These are phyloP conservation scores for Asparagopsis taxiformis DNA, from an alignment of 31 red algal genomes.

Conservation along the genomic window DNA sequence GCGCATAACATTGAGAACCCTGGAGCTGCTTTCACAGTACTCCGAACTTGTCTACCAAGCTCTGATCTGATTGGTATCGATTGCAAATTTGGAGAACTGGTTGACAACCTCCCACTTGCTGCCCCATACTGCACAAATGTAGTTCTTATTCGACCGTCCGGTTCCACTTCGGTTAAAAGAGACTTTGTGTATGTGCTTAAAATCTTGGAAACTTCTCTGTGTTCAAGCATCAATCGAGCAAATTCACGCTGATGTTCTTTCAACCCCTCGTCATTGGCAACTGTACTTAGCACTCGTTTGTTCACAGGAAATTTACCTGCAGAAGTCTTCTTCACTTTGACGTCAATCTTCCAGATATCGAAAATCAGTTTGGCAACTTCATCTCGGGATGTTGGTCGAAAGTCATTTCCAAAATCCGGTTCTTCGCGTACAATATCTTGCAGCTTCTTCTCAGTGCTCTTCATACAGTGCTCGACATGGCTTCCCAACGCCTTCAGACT, in stretches of 20 bases:
- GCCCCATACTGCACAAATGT: constrained; percentile 44
- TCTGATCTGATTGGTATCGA: constrained; percentile 32
- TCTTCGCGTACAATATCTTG: not conserved
- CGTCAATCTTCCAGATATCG: constrained; percentile 16
- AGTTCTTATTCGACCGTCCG: constrained; percentile 40
- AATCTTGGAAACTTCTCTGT: constrained; percentile 27
- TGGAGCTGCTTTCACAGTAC: constrained; percentile 15
- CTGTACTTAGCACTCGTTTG: not conserved
- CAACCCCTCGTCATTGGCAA: not conserved
- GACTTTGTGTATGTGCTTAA: constrained; percentile 18
- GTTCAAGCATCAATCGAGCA: constrained; percentile 25
- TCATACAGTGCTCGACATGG: not conserved
- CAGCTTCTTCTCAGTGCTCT: not conserved
- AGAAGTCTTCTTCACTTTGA: constrained; percentile 1
- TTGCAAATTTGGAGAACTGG: constrained; percentile 60
- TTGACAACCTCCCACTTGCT: constrained; percentile 43
- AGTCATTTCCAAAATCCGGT: not conserved
- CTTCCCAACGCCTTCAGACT: not conserved
- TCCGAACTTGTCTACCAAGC: constrained; percentile 36
- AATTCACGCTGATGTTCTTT: not conserved
- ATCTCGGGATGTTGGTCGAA: constrained; percentile 16
- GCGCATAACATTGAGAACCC: constrained; percentile 52
- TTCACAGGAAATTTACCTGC: constrained; percentile 10
- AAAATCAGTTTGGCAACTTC: constrained; percentile 27
- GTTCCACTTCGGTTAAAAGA: not conserved